These are phyloP conservation scores for Suhomyces maxii DNA, from an alignment of 1,139 yeast genomes.

Conservation along the genomic window DNA sequence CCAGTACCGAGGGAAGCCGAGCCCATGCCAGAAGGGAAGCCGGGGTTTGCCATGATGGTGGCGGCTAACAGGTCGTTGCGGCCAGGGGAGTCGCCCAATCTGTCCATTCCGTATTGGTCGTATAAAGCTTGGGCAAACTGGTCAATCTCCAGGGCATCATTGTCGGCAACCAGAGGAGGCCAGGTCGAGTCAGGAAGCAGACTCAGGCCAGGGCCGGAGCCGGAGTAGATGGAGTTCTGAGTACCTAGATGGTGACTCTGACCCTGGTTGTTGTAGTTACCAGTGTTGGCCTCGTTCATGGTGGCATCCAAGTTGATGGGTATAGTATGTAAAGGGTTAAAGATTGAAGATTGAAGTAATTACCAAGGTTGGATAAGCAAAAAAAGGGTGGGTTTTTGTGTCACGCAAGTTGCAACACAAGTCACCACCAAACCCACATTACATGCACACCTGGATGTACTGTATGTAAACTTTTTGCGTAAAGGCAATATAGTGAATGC, in stretches of 20 bases:
- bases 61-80: neutral
- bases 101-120: constrained; percentile 6
- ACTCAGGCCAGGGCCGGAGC: neutral
- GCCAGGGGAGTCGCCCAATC: neutral
- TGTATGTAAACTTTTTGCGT: no score
- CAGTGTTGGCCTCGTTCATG: constrained; percentile 6
- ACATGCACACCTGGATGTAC: no score
- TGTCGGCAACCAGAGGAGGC: constrained; percentile 1
- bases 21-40: neutral
- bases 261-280: constrained; percentile 3
- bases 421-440: no score
- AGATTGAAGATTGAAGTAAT: neutral
- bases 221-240: neutral
- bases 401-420: neutral
- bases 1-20: neutral
- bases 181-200: neutral
- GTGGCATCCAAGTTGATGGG: constrained; percentile 5
- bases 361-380: neutral
- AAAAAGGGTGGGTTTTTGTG: neutral
- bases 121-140: constrained; percentile 7
- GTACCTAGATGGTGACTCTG: neutral
- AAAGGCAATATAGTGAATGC: no score
- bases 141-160: constrained; percentile 7
- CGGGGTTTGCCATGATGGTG: neutral
- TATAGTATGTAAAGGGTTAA: neutral